Percentiles rank a stretch among this genome's conserved stretches.
These are phyloP conservation scores for Solanum hybrid DNA, from an alignment of 305 asterid genomes.

Conservation along the genomic window DNA sequence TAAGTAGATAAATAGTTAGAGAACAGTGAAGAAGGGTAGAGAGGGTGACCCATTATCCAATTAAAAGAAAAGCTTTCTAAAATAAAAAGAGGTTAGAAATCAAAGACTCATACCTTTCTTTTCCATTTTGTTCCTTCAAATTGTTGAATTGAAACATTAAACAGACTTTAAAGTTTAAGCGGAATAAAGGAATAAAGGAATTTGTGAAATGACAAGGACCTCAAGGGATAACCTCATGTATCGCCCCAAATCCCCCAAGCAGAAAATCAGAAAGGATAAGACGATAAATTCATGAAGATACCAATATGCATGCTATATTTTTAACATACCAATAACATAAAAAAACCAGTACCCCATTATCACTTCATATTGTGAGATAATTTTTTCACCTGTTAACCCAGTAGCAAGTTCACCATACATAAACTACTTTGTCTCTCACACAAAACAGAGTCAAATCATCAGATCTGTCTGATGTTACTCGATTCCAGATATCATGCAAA, in stretches of 20 bases:
- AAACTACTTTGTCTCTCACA: neutral
- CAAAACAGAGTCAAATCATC: neutral
- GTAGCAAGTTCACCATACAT: neutral
- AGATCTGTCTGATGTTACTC: neutral
- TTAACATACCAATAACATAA: neutral
- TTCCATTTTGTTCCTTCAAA: neutral
- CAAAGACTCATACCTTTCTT: neutral
- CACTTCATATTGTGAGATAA: neutral
- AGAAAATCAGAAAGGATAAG: neutral
- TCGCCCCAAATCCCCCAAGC: neutral
- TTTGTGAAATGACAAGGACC: neutral
- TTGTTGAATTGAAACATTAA: neutral
- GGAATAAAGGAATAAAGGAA: neutral
- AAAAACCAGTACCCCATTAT: neutral
- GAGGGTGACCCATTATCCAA: neutral
- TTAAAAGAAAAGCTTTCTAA: neutral
- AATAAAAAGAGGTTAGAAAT: neutral
- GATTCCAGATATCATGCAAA: neutral
- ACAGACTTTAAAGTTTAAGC: neutral
- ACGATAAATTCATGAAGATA: neutral
- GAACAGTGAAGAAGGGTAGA: neutral
- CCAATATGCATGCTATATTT: neutral
- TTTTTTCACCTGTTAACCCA: neutral
- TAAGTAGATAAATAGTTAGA: neutral
- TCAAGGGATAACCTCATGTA: neutral